Base-by-base conservation (phyloP, 1,284 basidiomycete genomes). In the Trichosporon sp. region DNA sequence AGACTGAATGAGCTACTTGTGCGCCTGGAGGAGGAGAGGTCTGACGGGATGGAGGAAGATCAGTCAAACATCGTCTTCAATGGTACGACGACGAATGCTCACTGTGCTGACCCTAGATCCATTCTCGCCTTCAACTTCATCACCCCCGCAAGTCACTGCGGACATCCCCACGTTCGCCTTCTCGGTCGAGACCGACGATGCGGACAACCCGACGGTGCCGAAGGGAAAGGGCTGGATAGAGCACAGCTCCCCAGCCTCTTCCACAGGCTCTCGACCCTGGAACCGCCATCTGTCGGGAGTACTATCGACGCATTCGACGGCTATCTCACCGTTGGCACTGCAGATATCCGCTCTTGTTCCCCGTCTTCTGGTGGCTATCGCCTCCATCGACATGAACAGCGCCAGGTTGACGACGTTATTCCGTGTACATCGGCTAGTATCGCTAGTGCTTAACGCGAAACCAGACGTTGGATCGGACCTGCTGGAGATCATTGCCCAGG, bases 381-480 rank as follows among this genome's bases (percentile, higher is more conserved):
- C 77, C 0, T 74, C 78, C 0, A 75, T 79, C 35, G 76, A 81
- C 68, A 70, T 78, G 1, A 65, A 70, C 4, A 54, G 68, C 2
- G 70, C 76, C 1, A 75, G 72, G 11, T 70, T 81, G 1, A 76
- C 83, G 67, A 78, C 87, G 2, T 78, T 87, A n/a, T 84, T 89
- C 74, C 86, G 87, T 8, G 85, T 91, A 59, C 86, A 88, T 74
- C 86, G 86, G 11, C 81, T 93, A 10, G 78, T 93, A 21, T 81
- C 85, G n/a, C 81, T 88, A 21, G 86, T 92, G n/a, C 81, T 89
- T 14, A 84, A 84, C 12, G 83, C 85, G 43, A 93, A 92, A 78
- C 85, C 88, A 0, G 91, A 93, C 77, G 85, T 88, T 0, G 89
- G 90, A 74, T 84, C 89, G 32, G 91, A 93, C 79, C 72, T 92